A percentile compares a stretch with the other conserved stretches of the same genome.
phyloP scores from a whole-genome alignment of 2,329 filamentous ascomycete genomes.

The Calonectria naviculata region DNA sequence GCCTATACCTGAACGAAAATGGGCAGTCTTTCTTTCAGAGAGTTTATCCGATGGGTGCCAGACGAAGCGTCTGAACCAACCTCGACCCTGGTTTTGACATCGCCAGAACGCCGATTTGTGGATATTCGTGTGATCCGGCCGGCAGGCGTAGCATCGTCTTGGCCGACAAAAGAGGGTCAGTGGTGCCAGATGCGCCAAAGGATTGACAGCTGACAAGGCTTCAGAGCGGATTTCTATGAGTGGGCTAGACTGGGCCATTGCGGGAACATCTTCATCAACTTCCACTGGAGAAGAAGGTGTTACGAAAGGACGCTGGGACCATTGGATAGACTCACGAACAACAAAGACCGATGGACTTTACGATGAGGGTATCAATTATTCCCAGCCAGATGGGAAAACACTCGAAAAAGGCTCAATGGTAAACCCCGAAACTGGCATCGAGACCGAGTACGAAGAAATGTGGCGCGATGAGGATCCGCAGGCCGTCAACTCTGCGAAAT shows the following conservation, averaged over 20 bases:
- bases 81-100: not conserved
- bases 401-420: not conserved
- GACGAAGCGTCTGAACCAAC: not conserved
- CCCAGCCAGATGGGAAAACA: not conserved
- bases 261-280: not conserved
- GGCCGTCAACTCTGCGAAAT: not conserved
- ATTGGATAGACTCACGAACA: not conserved
- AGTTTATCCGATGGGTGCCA: not conserved
- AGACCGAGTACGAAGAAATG: not conserved
- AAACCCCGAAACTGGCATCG: not conserved
- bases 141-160: not conserved
- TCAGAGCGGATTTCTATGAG: not conserved
- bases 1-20: not conserved
- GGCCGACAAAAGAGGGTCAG: not conserved
- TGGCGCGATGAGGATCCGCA: not conserved
- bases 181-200: no score
- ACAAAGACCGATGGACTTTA: not conserved
- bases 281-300: not conserved
- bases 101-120: not conserved
- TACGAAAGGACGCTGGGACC: not conserved
- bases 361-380: not conserved
- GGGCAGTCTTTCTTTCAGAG: not conserved
- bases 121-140: not conserved
- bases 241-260: not conserved
- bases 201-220: not conserved